Evolutionary conservation across 495 filamentous ascomycete genomes (phyloP), one percentile per base, ranked within the genome.

Genomic region (Penicillium silybi): DNA sequence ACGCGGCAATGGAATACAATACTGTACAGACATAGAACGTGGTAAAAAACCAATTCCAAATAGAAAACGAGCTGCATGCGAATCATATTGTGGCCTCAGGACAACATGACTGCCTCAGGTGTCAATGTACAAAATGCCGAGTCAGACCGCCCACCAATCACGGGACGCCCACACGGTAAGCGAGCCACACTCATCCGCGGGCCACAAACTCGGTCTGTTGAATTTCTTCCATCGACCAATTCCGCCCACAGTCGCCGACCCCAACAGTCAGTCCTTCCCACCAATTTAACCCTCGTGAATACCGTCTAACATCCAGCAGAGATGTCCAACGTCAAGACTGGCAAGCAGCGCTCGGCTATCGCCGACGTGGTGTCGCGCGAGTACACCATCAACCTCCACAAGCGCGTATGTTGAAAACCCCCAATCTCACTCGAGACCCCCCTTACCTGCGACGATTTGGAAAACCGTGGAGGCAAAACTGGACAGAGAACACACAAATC

Each of bases 371-470:
- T 99, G 69, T 85, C 93, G 53, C 90, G 93, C 82, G 95, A 99
- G 82, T 99, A 97, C 85, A 99, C 93, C 73, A 99, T 99, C 82
- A 92, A 99, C 84, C 78, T 99, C 58, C 93, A 99, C 87, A 97
- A 95, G 85, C 85, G 92, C 75, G 93, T 97, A 95, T 74, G 89
- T 89, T 74, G 67, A 74, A 65, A 57, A 46, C 39, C 34, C 44
- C 43, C 27, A 20, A 44, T 43, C 41, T 25, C 41, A 23, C 19
- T 40, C 16, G 38, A 49, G 47, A 8, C 26, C 34, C 37, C 60
- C 51, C 49, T 50, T 52, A 56, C 52, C 51, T 53, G 46, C 59
- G 59, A 64, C 54, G 46, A 57, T 49, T 58, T 50, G 57, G 44
- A 44, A 52, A 52, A 50, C 54, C 41, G 53, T 64, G 45, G 62